Percentiles rank a stretch among this genome's conserved stretches.
Conservation (phyloP, 2,329 filamentous ascomycete genomes). For the Hymenoscyphus linearis region DNA sequence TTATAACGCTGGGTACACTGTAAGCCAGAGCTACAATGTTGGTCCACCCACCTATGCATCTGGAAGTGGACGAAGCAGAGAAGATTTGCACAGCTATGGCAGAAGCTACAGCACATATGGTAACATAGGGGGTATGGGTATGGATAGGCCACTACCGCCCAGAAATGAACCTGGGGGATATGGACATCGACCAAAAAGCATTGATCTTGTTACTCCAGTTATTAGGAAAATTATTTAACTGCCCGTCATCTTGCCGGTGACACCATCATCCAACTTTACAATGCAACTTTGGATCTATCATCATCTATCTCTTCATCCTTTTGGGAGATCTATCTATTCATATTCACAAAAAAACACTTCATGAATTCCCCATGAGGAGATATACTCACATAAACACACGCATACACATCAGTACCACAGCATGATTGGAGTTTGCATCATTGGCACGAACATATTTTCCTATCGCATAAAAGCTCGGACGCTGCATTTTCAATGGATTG, state of each 20-base stretch:
- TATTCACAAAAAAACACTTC: neutral
- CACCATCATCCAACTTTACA: neutral
- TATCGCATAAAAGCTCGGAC: neutral
- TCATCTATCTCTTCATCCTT: neutral
- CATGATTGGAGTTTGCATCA: neutral
- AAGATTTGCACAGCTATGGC: constrained; percentile 23
- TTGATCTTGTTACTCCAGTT: constrained; percentile 55
- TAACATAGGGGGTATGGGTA: constrained; percentile 31
- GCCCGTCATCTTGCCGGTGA: neutral
- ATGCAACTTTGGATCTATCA: neutral
- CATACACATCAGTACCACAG: neutral
- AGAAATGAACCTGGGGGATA: constrained; percentile 45
- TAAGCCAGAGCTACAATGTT: constrained; percentile 15
- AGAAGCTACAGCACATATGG: constrained; percentile 12
- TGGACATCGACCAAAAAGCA: constrained; percentile 54
- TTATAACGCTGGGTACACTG: constrained; percentile 15
- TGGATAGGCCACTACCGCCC: constrained; percentile 52
- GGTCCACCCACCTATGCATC: neutral
- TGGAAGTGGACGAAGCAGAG: constrained; percentile 16
- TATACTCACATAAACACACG: neutral
- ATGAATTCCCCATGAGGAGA: neutral
- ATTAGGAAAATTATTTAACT: constrained; percentile 5
- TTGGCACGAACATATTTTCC: neutral
- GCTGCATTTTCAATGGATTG: neutral
- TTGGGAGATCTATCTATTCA: neutral